Base-by-base conservation (phyloP, 164 flowering plant genomes). In the Chloranthus sessilifolius region DNA sequence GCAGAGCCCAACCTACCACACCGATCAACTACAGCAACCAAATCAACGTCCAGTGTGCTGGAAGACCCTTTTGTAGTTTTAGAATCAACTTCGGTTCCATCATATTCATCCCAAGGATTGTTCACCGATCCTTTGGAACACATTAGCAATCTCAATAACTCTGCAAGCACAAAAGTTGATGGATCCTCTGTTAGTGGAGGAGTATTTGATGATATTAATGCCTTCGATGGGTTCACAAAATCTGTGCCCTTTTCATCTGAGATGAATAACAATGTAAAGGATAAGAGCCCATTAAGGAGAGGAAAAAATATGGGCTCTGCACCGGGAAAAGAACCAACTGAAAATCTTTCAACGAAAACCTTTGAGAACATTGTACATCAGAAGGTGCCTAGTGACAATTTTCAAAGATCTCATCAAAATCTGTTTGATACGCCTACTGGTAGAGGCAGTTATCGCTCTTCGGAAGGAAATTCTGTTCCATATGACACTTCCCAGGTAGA, bases 21-120 rank as follows among this genome's bases (percentile, higher is more conserved):
- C 17, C 64, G 61, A 29, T 53, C 80, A 59, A 37, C 58, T 50
- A 50, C 56, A 63, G 38, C 77, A 47, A 41, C 45, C 29, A 78
- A 73, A 58, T 59, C 69, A 28, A 35, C 69, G 17, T 56, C 81
- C 33, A 62, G 53, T 53, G 58, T 50, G 26, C 43, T 60, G 36
- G 92, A 81, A 17, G 84, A 88, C 41, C 89, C 88, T 21, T 82
- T 88, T 78, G 89, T 67, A 7, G 77, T 70, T 21, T 44, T 80
- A 29, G 80, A 69, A 53, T 71, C 91, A 47, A 57, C 62, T 52
- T 53, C 87, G 50, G 27, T 67, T 16, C 64, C 69, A 22, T 44
- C 41, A 23, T 49, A 51, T 52, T 60, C 77, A 19, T 61, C 89
- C 19, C 59, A 75, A 9, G 78, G 69, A 24, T 35, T 58, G 25